Base-by-base conservation (phyloP, 257 asterid species). In the Anisodus acutangulus region DNA sequence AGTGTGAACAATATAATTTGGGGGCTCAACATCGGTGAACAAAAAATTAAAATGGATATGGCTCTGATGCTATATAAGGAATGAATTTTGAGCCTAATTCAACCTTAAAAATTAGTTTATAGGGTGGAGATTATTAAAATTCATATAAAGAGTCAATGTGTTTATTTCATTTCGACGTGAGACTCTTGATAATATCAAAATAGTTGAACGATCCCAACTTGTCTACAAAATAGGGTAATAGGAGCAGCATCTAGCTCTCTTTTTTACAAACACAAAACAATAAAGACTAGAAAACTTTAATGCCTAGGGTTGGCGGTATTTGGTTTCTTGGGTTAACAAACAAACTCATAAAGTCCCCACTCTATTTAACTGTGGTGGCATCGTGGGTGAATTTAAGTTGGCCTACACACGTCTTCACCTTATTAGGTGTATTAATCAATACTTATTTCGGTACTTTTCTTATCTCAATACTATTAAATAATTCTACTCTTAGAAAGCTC, bases 331-430 rank as follows among this genome's bases (percentile, higher is more conserved):
- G 55, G 55, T 17, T 58, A 58, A 5, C 22, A 58, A 58, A 17
- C 35, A 31, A 57, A 7, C 31, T 2, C 31, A 59, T n/a, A n/a
- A 62, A 22, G 3, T 62, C 13, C 1, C 39, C 19, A 19, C 3
- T 60, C 35, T 60, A 60, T n/a, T 60, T 60, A 60, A 66, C 4
- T 4, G 39, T 4, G 39, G 45, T 47, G 54, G 16, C 55, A 70
- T n/a, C 35, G 79, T 45, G 60, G 80, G 80, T 74, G 80, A 49
- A 74, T 74, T 45, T 72, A 72, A 72, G 59, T 72, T 47, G 41
- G 59, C 59, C n/a, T 41, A 47, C 80, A 47, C 9, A 47, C 17
- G 41, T 47, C 41, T 72, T 72, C 41, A 19, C 6, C 26, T 47
- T 74, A 3, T 22, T 47, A 47, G 80, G 11, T 49, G 60, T 6